Conservation (phyloP, 192 early-diverging fungal genomes). For the Rhizophagus sp. region DNA sequence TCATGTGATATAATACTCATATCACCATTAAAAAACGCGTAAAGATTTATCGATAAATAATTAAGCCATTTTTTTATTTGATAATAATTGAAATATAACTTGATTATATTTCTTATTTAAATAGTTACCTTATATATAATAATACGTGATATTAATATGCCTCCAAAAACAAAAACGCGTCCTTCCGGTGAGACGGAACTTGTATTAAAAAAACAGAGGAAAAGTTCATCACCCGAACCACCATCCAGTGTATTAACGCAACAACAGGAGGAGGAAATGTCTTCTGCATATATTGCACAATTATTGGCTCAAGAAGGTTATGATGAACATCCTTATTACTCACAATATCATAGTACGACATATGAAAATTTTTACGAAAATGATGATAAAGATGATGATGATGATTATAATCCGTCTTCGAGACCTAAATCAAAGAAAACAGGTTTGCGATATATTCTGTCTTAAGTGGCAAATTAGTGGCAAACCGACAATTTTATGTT, state of each 20-base stretch:
- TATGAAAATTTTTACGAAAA: conserved; percentile 39
- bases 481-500: neutral
- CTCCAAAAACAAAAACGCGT: neutral
- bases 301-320: conserved; percentile 71
- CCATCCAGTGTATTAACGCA: conserved; percentile 49
- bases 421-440: conserved; percentile 30
- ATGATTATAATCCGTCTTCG: conserved; percentile 41
- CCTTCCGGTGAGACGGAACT: neutral
- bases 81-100: neutral
- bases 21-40: neutral
- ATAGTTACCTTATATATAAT: neutral
- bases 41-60: neutral
- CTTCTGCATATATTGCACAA: conserved; percentile 78
- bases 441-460: neutral
- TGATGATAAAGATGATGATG: conserved; percentile 54
- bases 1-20: neutral
- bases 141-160: conserved; percentile 1
- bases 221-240: neutral
- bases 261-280: conserved; percentile 79
- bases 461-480: neutral
- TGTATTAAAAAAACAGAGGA: neutral
- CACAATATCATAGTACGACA: conserved; percentile 53
- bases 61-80: too few relatives aligned
- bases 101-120: neutral
- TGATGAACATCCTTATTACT: conserved; percentile 53